These are phyloP conservation scores for Epichloe brachyelytri DNA, from an alignment of 2,329 filamentous ascomycete genomes.

Conservation along the genomic window DNA sequence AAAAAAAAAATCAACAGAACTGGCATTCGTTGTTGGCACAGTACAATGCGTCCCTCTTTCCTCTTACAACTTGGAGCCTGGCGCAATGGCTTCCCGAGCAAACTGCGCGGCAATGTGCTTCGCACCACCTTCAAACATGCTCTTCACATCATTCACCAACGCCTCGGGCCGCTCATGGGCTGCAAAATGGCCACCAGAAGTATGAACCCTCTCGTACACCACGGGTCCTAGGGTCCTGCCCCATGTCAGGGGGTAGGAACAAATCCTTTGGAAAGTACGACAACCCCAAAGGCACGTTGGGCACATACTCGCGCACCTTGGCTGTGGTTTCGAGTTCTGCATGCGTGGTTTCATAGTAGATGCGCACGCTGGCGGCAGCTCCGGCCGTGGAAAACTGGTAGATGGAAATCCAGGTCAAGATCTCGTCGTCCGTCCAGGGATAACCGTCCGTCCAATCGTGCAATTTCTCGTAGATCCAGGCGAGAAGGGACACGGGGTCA, in stretches of 20 bases:
- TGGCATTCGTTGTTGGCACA: background rate
- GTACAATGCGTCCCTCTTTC: background rate
- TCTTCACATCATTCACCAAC: slow-evolving; percentile 38
- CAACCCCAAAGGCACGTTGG: slow-evolving; percentile 30
- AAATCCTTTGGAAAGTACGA: slow-evolving; percentile 48
- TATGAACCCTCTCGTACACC: slow-evolving; percentile 39
- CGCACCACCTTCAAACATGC: slow-evolving; percentile 36
- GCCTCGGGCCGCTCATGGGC: slow-evolving; percentile 43
- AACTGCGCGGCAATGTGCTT: slow-evolving; percentile 1
- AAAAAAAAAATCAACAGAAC: too few species aligned
- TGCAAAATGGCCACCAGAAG: slow-evolving; percentile 47
- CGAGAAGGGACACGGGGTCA: slow-evolving; percentile 57
- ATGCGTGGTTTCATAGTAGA: slow-evolving; percentile 58
- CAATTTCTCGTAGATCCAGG: slow-evolving; percentile 75
- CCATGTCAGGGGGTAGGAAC: slow-evolving; percentile 38
- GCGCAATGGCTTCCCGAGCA: background rate
- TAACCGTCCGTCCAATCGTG: slow-evolving; percentile 64
- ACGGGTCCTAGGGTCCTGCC: slow-evolving; percentile 45
- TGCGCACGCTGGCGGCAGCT: slow-evolving; percentile 51
- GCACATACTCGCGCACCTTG: slow-evolving; percentile 15
- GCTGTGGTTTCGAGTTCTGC: slow-evolving; percentile 11
- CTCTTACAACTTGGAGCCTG: background rate
- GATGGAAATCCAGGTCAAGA: slow-evolving; percentile 61
- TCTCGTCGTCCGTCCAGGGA: slow-evolving; percentile 62
- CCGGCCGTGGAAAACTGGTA: slow-evolving; percentile 61